A percentile compares a stretch with the other conserved stretches of the same genome.
Conservation (phyloP, 768 basidiomycete species). For the Boletellus ananiceps region DNA sequence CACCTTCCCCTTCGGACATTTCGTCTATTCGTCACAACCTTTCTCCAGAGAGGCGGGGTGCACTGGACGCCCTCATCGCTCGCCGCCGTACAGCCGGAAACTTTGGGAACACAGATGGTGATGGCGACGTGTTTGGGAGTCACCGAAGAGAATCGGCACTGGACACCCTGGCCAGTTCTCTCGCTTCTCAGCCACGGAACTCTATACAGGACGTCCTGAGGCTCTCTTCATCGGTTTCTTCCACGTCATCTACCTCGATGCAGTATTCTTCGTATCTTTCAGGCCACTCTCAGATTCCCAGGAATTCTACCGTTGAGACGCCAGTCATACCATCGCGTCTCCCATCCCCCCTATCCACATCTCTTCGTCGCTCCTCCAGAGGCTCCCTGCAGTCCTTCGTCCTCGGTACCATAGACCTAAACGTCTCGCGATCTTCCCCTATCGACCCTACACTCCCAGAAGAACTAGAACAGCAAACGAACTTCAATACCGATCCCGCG, state of each 20-base stretch:
- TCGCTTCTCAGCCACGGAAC: conserved; percentile 23
- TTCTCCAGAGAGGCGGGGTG: conserved; percentile 26
- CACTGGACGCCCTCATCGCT: conserved; percentile 36
- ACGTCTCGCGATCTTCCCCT: conserved; percentile 21
- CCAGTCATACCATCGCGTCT: conserved; percentile 13
- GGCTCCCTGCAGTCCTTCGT: conserved; percentile 21
- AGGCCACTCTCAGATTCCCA: conserved; percentile 5
- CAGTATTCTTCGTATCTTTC: conserved; percentile 15
- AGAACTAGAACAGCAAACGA: conserved; percentile 7
- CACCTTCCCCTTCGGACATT: conserved; percentile 30
- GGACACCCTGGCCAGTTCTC: conserved; percentile 20
- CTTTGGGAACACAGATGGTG: conserved; percentile 10
- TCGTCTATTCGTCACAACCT: conserved; percentile 26
- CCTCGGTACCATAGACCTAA: conserved; percentile 24
- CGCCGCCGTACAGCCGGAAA: conserved; percentile 18
- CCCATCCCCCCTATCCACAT: conserved; percentile 16
- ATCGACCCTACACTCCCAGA: conserved; percentile 13
- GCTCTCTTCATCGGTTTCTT: conserved; percentile 19
- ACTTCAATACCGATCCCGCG: conserved; percentile 3
- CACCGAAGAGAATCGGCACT: conserved; percentile 9
- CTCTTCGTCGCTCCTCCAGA: conserved; percentile 22
- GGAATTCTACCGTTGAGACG: conserved; percentile 12
- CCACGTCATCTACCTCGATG: conserved; percentile 20
- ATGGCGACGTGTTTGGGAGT: conserved; percentile 26
- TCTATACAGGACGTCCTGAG: conserved; percentile 10